Evolutionary conservation across 768 basidiomycete species (phyloP).

Genomic region (Infundibulicybe gibba): DNA sequence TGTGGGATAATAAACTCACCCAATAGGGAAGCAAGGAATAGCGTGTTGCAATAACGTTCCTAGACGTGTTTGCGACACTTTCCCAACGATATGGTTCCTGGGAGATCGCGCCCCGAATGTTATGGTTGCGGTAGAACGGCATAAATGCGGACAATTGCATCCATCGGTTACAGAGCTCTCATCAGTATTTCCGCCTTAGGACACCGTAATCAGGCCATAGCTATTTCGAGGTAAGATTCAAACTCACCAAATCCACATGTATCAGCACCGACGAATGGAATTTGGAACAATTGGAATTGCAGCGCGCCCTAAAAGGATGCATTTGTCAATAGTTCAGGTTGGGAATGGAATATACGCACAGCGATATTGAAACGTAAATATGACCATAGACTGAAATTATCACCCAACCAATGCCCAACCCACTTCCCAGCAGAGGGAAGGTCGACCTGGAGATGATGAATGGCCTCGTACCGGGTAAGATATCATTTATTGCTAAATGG

Average conservation of each 20-base stretch:
- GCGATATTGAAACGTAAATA: conserved; percentile 64
- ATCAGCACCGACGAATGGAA: conserved; percentile 83
- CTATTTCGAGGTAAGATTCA: conserved; percentile 5
- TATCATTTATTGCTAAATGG: conserved; percentile 48
- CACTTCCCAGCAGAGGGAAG: conserved; percentile 66
- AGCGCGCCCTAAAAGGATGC: conserved; percentile 53
- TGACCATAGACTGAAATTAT: conserved; percentile 74
- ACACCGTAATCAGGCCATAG: not conserved
- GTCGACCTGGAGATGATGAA: conserved; percentile 72
- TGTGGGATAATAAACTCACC: conserved; percentile 36
- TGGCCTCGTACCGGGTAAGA: conserved; percentile 59
- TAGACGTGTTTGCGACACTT: conserved; percentile 70
- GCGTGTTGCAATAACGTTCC: conserved; percentile 65
- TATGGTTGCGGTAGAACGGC: conserved; percentile 84
- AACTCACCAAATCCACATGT: conserved; percentile 61
- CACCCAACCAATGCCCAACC: conserved; percentile 78
- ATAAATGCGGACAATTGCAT: conserved; percentile 83
- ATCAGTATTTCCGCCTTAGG: conserved; percentile 55
- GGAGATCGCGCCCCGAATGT: conserved; percentile 56
- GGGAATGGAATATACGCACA: conserved; percentile 15
- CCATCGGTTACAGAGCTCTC: conserved; percentile 83
- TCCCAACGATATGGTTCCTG: conserved; percentile 85
- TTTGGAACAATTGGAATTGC: conserved; percentile 82
- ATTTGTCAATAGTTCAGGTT: not conserved
- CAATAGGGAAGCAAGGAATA: conserved; percentile 78